Conservation (phyloP, 2,329 filamentous ascomycete genomes). For the Dryadomyces quercivorus region DNA sequence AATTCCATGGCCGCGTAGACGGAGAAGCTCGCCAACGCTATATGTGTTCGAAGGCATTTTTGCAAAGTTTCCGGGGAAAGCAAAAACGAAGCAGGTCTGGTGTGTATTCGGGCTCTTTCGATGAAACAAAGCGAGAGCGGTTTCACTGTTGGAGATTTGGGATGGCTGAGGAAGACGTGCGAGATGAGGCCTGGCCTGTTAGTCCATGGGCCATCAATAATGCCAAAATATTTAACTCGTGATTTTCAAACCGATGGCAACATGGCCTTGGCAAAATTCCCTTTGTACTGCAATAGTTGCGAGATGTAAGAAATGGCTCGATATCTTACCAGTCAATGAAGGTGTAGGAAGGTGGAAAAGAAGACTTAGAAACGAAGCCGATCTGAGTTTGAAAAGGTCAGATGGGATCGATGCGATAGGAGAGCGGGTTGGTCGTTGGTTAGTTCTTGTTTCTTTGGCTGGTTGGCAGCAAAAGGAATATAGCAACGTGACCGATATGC, state of each 20-base stretch:
- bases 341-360: background rate
- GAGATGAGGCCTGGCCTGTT: constrained; percentile 6
- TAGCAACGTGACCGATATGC: constrained; percentile 5
- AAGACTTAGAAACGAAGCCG: background rate
- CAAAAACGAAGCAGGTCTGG: constrained; percentile 10
- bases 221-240: too few species aligned
- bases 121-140: constrained; percentile 7
- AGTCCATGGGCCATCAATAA: constrained; percentile 12
- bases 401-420: background rate
- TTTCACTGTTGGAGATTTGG: background rate
- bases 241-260: too few species aligned
- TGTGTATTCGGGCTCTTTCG: constrained; percentile 8
- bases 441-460: constrained; percentile 2
- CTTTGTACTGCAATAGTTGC: too few species aligned
- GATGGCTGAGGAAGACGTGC: constrained; percentile 5
- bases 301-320: too few species aligned
- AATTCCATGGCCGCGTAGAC: constrained; percentile 6
- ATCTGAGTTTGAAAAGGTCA: background rate
- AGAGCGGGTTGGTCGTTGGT: background rate
- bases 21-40: constrained; percentile 11
- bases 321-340: background rate
- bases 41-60: constrained; percentile 14
- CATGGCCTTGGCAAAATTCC: constrained; percentile 4
- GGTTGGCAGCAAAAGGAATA: background rate
- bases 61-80: constrained; percentile 6